These are phyloP conservation scores for Polyporus arcularius DNA, from an alignment of 768 basidiomycete genomes.

Conservation along the genomic window DNA sequence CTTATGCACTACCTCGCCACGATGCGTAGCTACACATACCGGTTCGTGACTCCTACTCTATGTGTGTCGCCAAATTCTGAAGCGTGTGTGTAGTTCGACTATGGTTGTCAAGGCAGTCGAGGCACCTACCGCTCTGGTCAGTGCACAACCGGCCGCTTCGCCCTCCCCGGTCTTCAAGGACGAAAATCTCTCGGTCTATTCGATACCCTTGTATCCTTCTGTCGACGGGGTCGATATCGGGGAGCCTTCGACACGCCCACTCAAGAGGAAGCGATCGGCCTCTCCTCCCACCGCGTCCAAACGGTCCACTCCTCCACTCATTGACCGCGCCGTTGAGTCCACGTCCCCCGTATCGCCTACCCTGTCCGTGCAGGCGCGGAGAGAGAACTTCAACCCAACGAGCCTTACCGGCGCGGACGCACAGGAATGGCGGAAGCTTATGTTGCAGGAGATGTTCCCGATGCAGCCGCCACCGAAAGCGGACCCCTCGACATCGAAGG, in stretches of 20 bases:
- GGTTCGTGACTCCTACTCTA: slow-evolving; percentile 45
- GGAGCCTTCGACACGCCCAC: slow-evolving; percentile 2
- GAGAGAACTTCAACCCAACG: slow-evolving; percentile 31
- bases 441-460: slow-evolving; percentile 61
- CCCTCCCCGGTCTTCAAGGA: slow-evolving; percentile 59
- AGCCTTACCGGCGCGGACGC: slow-evolving; percentile 45
- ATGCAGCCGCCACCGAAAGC: slow-evolving; percentile 19
- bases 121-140: slow-evolving; percentile 33
- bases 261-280: slow-evolving; percentile 32
- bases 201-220: slow-evolving; percentile 46
- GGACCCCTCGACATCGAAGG: slow-evolving; percentile 8
- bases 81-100: slow-evolving; percentile 31
- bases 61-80: background rate
- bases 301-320: slow-evolving; percentile 12
- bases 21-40: slow-evolving; percentile 64
- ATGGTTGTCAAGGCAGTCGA: slow-evolving; percentile 50
- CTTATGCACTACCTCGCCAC: slow-evolving; percentile 70
- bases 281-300: slow-evolving; percentile 26
- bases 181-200: slow-evolving; percentile 63
- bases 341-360: background rate
- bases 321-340: background rate
- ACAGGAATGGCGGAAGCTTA: slow-evolving; percentile 54
- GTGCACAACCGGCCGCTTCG: slow-evolving; percentile 13
- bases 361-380: slow-evolving; percentile 28
- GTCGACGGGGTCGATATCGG: background rate